A percentile compares a stretch with the other conserved stretches of the same genome.
Conservation (phyloP, 495 filamentous ascomycete genomes). For the Penicillium cataractarum region DNA sequence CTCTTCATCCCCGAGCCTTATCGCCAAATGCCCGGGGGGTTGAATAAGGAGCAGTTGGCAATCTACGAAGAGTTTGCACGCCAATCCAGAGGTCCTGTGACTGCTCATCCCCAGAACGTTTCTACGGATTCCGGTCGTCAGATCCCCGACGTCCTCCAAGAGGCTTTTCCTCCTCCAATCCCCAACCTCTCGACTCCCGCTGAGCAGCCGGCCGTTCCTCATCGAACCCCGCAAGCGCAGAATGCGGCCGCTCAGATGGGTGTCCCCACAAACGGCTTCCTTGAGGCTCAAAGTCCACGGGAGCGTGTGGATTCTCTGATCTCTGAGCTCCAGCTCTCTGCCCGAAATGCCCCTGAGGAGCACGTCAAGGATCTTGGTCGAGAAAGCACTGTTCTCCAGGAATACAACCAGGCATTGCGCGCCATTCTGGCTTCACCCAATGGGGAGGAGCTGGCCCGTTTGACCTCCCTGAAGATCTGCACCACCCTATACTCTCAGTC, state of each 20-base stretch:
- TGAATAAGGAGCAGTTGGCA: conserved; percentile 89
- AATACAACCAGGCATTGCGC: conserved; percentile 59
- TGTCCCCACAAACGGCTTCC: conserved; percentile 62
- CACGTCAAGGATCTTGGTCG: conserved; percentile 70
- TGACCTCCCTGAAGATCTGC: conserved; percentile 72
- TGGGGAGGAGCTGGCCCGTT: conserved; percentile 67
- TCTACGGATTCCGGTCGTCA: conserved; percentile 64
- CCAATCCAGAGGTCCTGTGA: conserved; percentile 63
- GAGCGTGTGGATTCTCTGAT: conserved; percentile 72
- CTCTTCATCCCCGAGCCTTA: conserved; percentile 88
- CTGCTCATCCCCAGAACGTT: conserved; percentile 57
- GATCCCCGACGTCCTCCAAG: conserved; percentile 77
- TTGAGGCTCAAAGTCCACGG: conserved; percentile 63
- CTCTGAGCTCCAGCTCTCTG: conserved; percentile 66
- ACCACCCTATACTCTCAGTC: conserved; percentile 65
- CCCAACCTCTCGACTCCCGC: conserved; percentile 78
- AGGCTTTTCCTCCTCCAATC: conserved; percentile 71
- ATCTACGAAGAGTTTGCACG: conserved; percentile 96
- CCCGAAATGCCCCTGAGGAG: conserved; percentile 67
- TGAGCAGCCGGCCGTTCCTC: conserved; percentile 74
- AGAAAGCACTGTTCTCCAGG: conserved; percentile 64
- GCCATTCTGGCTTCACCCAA: conserved; percentile 53
- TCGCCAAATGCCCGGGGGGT: conserved; percentile 74
- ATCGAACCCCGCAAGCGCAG: conserved; percentile 69
- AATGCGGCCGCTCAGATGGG: conserved; percentile 46